Base-by-base conservation (phyloP, 257 asterid genomes). In the Catharanthus roseus region DNA sequence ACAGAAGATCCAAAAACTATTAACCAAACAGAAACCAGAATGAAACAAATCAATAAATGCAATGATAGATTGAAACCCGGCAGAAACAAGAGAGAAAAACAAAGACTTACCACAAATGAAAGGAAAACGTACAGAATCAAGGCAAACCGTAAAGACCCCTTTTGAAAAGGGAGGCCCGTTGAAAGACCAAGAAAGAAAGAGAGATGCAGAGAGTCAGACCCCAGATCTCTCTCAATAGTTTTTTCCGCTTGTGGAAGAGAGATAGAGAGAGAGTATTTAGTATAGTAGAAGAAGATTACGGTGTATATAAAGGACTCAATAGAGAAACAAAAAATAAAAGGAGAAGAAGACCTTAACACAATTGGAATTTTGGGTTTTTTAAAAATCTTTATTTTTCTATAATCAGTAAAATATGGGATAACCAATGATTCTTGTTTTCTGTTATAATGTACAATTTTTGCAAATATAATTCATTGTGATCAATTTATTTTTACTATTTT, bases 101-200 rank as follows among this genome's bases (percentile, higher is more conserved):
- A 51, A 24, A 3, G 19, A 65, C 74, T 44, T 65, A 71, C 77
- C 65, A 33, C 57, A 51, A 28, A 51, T 16, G 49, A 15, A 29
- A 71, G 47, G 57, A 42, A 70, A 18, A 38, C 69, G 55, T 41
- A 42, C 41, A 23, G 55, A 65, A 65, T 44, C 54, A 12, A 26
- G 28, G 26, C 42, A 49, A 56, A 41, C 38, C 3, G 57, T 62
- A 7, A 62, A 69, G 79, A 75, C 79, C 75, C 69, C 69, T 57
- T 34, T 74, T 74, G 56, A 69, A 74, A 71, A 74, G 45, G 33
- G 29, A 61, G 67, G 73, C 73, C 57, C 55, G 54, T 67, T 67
- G n/a, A 38, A 55, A 60, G 78, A 67, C 69, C 78, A 3, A 39
- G n/a, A 38, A 19, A 67, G 23, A 51, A 21, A 69, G 68, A 71